A percentile compares a stretch with the other conserved stretches of the same genome.
Conservation (phyloP, 2,329 filamentous ascomycete genomes). For the Exophiala mesophila region DNA sequence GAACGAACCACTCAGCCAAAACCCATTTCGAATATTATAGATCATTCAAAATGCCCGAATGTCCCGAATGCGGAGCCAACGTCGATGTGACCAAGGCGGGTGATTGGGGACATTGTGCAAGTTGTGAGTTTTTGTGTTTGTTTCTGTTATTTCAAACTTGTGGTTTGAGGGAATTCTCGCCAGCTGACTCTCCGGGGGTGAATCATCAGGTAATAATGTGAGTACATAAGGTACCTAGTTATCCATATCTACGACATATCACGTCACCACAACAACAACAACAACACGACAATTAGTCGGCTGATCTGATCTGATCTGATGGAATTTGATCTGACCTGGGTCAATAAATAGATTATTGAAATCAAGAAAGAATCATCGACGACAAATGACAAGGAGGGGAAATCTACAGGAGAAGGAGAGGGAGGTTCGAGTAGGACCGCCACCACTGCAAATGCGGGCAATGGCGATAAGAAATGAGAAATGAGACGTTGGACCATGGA, state of each 20-base stretch:
- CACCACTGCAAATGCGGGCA: not conserved
- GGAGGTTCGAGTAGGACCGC: not conserved
- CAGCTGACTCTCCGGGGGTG: too few species aligned
- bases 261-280: too few species aligned
- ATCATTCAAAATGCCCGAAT: slow-evolving; percentile 23
- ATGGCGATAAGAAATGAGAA: not conserved
- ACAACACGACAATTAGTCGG: too few species aligned
- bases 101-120: slow-evolving; percentile 24
- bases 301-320: not conserved
- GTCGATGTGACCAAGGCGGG: slow-evolving; percentile 25
- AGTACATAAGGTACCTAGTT: too few species aligned
- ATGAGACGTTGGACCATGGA: too few species aligned
- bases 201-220: slow-evolving; percentile 1
- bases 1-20: too few species aligned
- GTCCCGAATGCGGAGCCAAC: slow-evolving; percentile 21
- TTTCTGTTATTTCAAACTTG: not conserved
- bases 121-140: slow-evolving; percentile 12
- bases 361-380: not conserved
- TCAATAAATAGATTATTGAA: not conserved
- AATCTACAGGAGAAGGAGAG: not conserved
- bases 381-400: not conserved
- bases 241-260: too few species aligned
- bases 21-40: too few species aligned
- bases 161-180: too few species aligned
- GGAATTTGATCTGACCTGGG: not conserved